A percentile compares a stretch with the other conserved stretches of the same genome.
phyloP scores from a whole-genome alignment of 257 asterid species.

The Solanum habrochaites region DNA sequence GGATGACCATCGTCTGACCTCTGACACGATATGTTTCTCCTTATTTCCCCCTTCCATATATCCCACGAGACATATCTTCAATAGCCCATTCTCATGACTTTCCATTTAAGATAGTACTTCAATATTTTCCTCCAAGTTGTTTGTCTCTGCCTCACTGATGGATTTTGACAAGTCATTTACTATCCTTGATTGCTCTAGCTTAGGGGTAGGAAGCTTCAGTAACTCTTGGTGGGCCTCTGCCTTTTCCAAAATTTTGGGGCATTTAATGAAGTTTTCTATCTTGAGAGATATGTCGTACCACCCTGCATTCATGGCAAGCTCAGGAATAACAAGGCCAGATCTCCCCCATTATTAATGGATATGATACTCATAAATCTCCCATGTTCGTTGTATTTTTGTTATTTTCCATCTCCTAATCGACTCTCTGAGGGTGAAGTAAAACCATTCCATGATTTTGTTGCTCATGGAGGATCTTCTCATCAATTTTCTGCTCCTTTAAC shows the following conservation, averaged over 20 bases:
- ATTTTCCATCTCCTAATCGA: no score
- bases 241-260: background rate
- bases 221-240: background rate
- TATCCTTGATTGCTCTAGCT: background rate
- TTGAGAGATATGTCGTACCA: background rate
- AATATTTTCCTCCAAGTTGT: background rate
- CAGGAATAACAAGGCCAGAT: no score
- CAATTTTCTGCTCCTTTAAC: no score
- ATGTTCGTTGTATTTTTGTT: no score
- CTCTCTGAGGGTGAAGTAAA: no score
- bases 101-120: background rate
- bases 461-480: no score
- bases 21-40: no score
- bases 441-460: no score
- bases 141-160: background rate
- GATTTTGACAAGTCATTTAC: background rate
- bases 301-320: no score
- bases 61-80: background rate
- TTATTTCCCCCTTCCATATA: background rate
- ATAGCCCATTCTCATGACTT: background rate
- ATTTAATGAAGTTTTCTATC: background rate
- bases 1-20: background rate
- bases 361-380: no score
- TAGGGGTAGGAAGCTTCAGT: background rate
- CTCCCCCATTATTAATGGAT: no score